Percentiles rank a stretch among this genome's conserved stretches.
Conservation (phyloP, 495 filamentous ascomycete species). For the Aspergillus homomorphus region DNA sequence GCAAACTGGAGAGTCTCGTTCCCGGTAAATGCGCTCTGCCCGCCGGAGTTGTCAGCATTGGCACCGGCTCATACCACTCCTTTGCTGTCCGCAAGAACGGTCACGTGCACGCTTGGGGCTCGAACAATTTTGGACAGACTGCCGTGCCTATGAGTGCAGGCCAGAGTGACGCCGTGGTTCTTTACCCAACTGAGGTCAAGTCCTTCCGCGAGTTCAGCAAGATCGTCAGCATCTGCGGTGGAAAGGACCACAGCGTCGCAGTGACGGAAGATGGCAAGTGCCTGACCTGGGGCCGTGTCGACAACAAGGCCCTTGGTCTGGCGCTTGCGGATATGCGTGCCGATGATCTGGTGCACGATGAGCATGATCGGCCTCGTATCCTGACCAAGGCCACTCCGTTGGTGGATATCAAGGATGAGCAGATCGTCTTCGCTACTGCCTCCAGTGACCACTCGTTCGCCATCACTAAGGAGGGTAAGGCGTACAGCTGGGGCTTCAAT, state of each 20-base stretch:
- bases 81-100: slow-evolving; percentile 64
- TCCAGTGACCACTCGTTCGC: slow-evolving; percentile 61
- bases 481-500: slow-evolving; percentile 70
- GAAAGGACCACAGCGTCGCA: slow-evolving; percentile 65
- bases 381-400: slow-evolving; percentile 48
- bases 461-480: slow-evolving; percentile 55
- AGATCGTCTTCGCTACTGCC: slow-evolving; percentile 31
- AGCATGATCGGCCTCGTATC: slow-evolving; percentile 53
- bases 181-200: slow-evolving; percentile 46
- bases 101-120: slow-evolving; percentile 65
- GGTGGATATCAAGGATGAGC: slow-evolving; percentile 26
- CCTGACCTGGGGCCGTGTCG: slow-evolving; percentile 67
- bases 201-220: slow-evolving; percentile 47
- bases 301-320: slow-evolving; percentile 61
- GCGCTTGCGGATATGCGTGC: slow-evolving; percentile 43
- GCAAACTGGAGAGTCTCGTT: slow-evolving; percentile 34
- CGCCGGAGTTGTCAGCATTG: slow-evolving; percentile 54
- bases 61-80: slow-evolving; percentile 65
- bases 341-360: slow-evolving; percentile 58
- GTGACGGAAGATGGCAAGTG: slow-evolving; percentile 59
- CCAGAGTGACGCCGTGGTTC: slow-evolving; percentile 43
- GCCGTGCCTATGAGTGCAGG: slow-evolving; percentile 61
- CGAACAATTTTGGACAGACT: slow-evolving; percentile 74
- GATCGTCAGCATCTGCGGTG: slow-evolving; percentile 55
- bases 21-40: slow-evolving; percentile 59